A percentile compares a stretch with the other conserved stretches of the same genome.
These are phyloP conservation scores for Phaeotremella fagi DNA, from an alignment of 768 basidiomycete species.

Conservation along the genomic window DNA sequence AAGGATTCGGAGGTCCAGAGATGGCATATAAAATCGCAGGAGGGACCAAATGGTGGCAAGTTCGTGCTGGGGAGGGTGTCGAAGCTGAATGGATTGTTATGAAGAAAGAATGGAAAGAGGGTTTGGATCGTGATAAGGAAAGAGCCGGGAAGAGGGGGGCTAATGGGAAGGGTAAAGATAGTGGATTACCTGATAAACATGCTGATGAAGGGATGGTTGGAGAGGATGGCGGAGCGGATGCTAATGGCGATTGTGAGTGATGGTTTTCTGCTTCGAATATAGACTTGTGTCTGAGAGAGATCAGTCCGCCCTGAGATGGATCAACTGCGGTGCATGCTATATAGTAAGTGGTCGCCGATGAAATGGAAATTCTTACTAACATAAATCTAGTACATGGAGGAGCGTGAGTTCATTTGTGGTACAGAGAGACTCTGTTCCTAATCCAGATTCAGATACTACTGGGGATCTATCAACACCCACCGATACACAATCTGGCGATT, in stretches of 20 bases:
- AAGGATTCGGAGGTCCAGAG: conserved; percentile 74
- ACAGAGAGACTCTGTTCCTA: background rate
- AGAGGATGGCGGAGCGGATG: conserved; percentile 8
- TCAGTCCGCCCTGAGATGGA: conserved; percentile 63
- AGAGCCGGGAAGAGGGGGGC: conserved; percentile 26
- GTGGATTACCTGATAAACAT: conserved; percentile 11
- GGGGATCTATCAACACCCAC: conserved; percentile 49
- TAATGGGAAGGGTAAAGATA: conserved; percentile 42
- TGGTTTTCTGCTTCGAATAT: background rate
- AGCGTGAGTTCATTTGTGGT: conserved; percentile 24
- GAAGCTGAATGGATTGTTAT: conserved; percentile 83
- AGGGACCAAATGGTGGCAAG: conserved; percentile 97
- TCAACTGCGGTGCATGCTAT: conserved; percentile 76
- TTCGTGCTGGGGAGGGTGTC: conserved; percentile 74
- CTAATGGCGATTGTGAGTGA: conserved; percentile 25
- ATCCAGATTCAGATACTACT: conserved; percentile 38
- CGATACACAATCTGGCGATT: conserved; percentile 63
- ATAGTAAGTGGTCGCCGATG: conserved; percentile 73
- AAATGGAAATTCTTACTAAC: too few species aligned
- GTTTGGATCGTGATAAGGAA: conserved; percentile 51
- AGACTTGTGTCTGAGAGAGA: conserved; percentile 3
- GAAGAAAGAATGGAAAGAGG: conserved; percentile 74
- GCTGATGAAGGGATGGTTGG: conserved; percentile 7
- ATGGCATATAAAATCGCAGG: conserved; percentile 68
- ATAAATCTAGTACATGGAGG: conserved; percentile 49